Conservation (phyloP, 768 basidiomycete genomes). For the Trametes cingulata region DNA sequence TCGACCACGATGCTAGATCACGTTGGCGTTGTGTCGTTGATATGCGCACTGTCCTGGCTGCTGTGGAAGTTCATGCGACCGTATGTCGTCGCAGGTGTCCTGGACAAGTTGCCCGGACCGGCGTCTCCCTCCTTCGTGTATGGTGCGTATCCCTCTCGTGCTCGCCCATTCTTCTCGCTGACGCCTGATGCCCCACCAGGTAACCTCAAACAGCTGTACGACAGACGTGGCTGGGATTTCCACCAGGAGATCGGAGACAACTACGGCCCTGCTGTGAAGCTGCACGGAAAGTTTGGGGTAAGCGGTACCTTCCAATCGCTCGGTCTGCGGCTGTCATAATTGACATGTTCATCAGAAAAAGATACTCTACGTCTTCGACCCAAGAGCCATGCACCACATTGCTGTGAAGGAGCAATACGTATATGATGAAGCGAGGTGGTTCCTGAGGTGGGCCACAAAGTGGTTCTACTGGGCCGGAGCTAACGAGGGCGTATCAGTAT, state of each 20-base stretch:
- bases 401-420: conserved; percentile 16
- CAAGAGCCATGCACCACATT: conserved; percentile 13
- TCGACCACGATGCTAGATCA: not conserved
- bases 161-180: conserved; percentile 21
- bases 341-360: no score
- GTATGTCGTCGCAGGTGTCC: not conserved
- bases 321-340: not conserved
- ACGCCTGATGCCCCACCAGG: no score
- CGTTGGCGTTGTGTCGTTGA: not conserved
- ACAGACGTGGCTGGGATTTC: conserved; percentile 38
- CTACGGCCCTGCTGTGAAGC: conserved; percentile 36
- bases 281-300: conserved; percentile 41
- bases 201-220: no score
- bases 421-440: conserved; percentile 24
- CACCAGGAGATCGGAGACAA: conserved; percentile 36
- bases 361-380: conserved; percentile 24
- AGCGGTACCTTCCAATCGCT: not conserved
- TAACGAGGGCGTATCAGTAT: conserved; percentile 31
- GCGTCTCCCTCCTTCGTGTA: conserved; percentile 7
- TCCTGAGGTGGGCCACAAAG: not conserved
- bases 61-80: conserved; percentile 16
- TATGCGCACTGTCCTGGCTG: conserved; percentile 6
- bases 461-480: not conserved
- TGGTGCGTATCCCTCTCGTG: not conserved
- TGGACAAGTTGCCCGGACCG: conserved; percentile 18